phyloP scores from a whole-genome alignment of 768 basidiomycete species.

The Trametes elegans region DNA sequence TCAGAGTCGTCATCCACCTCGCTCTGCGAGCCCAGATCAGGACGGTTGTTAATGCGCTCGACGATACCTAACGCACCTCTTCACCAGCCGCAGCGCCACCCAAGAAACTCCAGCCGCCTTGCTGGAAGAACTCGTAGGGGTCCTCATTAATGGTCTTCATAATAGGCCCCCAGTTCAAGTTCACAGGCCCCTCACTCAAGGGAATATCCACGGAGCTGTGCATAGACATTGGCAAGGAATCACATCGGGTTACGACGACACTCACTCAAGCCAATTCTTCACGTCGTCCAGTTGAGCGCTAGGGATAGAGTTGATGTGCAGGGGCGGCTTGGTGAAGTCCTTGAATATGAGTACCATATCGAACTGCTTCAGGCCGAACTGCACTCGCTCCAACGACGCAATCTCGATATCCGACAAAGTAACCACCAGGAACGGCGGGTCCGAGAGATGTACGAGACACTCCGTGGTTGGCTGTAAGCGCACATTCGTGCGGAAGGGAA shows the following conservation, averaged over 20 bases:
- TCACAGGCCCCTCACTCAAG: slow-evolving; percentile 93
- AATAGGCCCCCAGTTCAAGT: slow-evolving; percentile 96
- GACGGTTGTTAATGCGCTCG: too few species aligned
- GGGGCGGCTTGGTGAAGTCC: slow-evolving; percentile 87
- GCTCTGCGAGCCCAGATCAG: slow-evolving; percentile 44
- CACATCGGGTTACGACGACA: slow-evolving; percentile 19
- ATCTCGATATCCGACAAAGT: slow-evolving; percentile 95
- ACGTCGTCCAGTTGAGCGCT: slow-evolving; percentile 91
- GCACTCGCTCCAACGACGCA: slow-evolving; percentile 94
- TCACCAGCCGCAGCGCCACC: slow-evolving; percentile 61
- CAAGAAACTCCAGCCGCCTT: slow-evolving; percentile 95
- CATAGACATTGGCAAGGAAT: not conserved
- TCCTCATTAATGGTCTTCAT: slow-evolving; percentile 99
- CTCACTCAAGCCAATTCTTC: slow-evolving; percentile 98
- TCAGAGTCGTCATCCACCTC: slow-evolving; percentile 64
- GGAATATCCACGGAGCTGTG: slow-evolving; percentile 94
- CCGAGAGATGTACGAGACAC: slow-evolving; percentile 92
- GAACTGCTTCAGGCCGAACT: slow-evolving; percentile 94
- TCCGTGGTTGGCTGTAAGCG: slow-evolving; percentile 95
- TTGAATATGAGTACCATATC: slow-evolving; percentile 97
- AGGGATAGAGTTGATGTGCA: slow-evolving; percentile 97
- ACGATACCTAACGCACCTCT: slow-evolving; percentile 70
- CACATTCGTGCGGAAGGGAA: slow-evolving; percentile 93
- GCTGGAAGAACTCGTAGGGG: slow-evolving; percentile 92
- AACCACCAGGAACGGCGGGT: slow-evolving; percentile 94